Percentiles rank a stretch among this genome's conserved stretches.
These are phyloP conservation scores for Prunus mongolica DNA, from an alignment of 306 rosid genomes.

Conservation along the genomic window DNA sequence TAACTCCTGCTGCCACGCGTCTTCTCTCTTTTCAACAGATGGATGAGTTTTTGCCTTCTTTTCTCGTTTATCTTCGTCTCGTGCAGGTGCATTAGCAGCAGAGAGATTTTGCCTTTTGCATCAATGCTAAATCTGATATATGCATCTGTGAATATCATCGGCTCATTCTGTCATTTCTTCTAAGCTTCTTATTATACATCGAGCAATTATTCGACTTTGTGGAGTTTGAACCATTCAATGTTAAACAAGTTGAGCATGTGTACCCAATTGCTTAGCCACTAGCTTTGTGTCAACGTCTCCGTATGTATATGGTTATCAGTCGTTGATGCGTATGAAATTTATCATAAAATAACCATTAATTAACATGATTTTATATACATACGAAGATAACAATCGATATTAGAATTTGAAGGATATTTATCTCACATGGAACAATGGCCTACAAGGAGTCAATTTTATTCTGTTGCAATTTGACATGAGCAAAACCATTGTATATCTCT, in stretches of 20 bases:
- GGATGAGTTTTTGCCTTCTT: background rate
- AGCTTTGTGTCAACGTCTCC: background rate
- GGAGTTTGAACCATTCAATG: background rate
- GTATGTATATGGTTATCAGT: background rate
- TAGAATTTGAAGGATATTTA: background rate
- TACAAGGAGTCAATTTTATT: background rate
- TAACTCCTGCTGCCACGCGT: slow-evolving; percentile 51
- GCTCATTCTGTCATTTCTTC: background rate
- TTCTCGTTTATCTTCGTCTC: slow-evolving; percentile 10
- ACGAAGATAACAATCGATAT: too few species aligned
- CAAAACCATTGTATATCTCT: background rate
- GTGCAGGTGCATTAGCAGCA: background rate
- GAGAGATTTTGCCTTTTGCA: background rate
- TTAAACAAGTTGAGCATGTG: background rate
- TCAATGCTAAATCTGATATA: background rate
- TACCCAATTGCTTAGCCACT: background rate
- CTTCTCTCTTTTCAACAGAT: background rate
- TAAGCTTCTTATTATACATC: background rate
- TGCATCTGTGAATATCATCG: background rate
- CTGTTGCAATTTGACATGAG: background rate
- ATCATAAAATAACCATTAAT: too few species aligned
- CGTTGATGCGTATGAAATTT: background rate
- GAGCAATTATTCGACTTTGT: background rate
- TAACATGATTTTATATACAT: too few species aligned
- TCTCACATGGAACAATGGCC: background rate